Evolutionary conservation across 257 asterid species (phyloP).

Genomic region (Scutellaria baicalensis): DNA sequence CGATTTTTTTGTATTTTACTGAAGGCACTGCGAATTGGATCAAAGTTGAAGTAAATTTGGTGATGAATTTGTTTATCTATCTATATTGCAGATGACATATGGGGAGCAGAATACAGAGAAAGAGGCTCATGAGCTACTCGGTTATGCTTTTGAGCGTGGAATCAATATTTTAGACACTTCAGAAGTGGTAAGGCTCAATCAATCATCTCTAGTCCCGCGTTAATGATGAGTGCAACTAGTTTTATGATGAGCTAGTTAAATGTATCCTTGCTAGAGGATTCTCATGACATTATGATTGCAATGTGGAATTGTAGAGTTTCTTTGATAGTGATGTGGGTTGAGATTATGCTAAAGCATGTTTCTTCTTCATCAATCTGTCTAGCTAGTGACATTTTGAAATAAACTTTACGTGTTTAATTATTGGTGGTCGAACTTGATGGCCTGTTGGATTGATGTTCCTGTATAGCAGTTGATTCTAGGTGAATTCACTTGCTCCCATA

Average conservation of each 20-base stretch:
- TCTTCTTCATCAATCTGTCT: not conserved
- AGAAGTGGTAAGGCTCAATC: constrained; percentile 45
- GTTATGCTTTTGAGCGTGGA: constrained; percentile 74
- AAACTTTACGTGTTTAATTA: no score
- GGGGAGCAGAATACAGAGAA: constrained; percentile 93
- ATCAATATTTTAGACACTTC: constrained; percentile 76
- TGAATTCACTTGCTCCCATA: not conserved
- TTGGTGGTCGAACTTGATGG: not conserved
- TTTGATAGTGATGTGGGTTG: not conserved
- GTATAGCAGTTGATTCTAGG: not conserved
- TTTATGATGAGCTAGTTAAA: not conserved
- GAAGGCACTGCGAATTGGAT: not conserved
- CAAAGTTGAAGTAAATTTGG: not conserved
- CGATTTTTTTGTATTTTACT: not conserved
- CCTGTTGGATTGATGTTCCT: not conserved
- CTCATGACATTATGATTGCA: no score
- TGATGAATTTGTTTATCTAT: not conserved
- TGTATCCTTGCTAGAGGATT: no score
- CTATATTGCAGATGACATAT: constrained; percentile 68
- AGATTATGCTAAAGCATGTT: not conserved
- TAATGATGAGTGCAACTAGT: not conserved
- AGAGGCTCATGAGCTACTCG: constrained; percentile 86
- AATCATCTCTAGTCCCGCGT: not conserved
- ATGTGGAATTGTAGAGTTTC: not conserved
- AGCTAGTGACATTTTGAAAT: no score